phyloP scores from a whole-genome alignment of 2,329 filamentous ascomycete species.

The Pyrenochaeta sp. region DNA sequence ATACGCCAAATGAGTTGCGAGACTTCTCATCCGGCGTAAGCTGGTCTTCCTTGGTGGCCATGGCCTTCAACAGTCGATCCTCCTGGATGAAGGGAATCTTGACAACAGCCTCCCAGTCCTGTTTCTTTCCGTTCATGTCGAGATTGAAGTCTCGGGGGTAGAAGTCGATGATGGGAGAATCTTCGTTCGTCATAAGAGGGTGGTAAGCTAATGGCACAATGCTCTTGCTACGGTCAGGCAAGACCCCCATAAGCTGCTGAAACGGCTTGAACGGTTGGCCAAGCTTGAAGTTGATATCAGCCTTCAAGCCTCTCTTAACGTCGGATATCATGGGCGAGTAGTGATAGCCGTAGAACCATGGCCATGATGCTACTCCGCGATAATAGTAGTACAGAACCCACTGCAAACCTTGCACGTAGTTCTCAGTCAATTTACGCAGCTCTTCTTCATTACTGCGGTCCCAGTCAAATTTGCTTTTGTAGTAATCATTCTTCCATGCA shows the following conservation, averaged over 20 bases:
- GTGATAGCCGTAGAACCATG: slow-evolving; percentile 97
- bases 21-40: slow-evolving; percentile 80
- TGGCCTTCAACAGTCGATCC: slow-evolving; percentile 80
- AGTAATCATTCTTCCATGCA: slow-evolving; percentile 95
- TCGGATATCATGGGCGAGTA: slow-evolving; percentile 98
- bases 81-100: slow-evolving; percentile 99
- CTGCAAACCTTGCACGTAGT: slow-evolving; percentile 96
- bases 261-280: slow-evolving; percentile 95
- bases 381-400: slow-evolving; percentile 99
- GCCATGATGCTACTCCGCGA: slow-evolving; percentile 95
- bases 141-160: slow-evolving; percentile 96
- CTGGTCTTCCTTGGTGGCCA: slow-evolving; percentile 82
- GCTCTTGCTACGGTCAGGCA: slow-evolving; percentile 96
- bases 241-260: slow-evolving; percentile 96
- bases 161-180: slow-evolving; percentile 96
- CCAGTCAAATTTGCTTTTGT: slow-evolving; percentile 91
- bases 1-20: slow-evolving; percentile 90
- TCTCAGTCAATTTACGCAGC: slow-evolving; percentile 84
- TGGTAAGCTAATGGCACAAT: slow-evolving; percentile 91
- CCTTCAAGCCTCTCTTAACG: slow-evolving; percentile 85
- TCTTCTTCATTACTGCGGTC: slow-evolving; percentile 80
- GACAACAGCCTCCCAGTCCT: slow-evolving; percentile 99
- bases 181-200: slow-evolving; percentile 87
- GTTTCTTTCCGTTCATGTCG: slow-evolving; percentile 99
- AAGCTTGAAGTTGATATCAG: slow-evolving; percentile 89